Conservation (phyloP, 2,329 filamentous ascomycete species). For the Pestalotiopsis sp. region DNA sequence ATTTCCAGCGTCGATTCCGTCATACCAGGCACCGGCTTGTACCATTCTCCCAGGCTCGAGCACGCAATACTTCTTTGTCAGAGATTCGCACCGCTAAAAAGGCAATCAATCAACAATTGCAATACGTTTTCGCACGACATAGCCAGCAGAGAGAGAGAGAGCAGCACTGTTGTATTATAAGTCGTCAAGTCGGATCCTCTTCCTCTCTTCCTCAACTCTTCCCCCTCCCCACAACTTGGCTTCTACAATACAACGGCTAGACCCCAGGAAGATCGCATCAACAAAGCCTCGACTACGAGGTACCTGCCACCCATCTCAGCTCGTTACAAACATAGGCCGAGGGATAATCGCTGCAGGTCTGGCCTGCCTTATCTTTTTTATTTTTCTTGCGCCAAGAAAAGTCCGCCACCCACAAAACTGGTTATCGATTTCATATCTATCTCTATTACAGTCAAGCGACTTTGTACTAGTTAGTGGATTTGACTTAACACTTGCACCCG, state of each 20-base stretch:
- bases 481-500: neutral
- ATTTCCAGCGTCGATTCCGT: neutral
- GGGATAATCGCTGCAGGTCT: too few relatives aligned
- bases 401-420: neutral
- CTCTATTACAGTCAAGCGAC: neutral
- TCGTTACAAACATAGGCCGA: too few relatives aligned
- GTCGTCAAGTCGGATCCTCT: neutral
- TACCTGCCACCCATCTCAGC: too few relatives aligned
- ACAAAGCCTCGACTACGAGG: too few relatives aligned
- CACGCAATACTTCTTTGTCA: constrained; percentile 7
- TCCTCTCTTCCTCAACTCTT: too few relatives aligned
- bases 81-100: neutral
- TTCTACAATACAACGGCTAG: too few relatives aligned
- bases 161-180: neutral
- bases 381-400: neutral
- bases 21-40: constrained; percentile 8
- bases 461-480: neutral
- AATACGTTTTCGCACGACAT: neutral
- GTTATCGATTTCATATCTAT: neutral
- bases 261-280: too few relatives aligned
- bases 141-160: neutral
- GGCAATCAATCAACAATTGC: neutral
- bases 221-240: too few relatives aligned
- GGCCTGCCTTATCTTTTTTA: neutral
- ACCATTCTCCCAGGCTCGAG: neutral